These are phyloP conservation scores for Eragrostis curvula DNA, from an alignment of 176 grass and related monocot species.

Conservation along the genomic window DNA sequence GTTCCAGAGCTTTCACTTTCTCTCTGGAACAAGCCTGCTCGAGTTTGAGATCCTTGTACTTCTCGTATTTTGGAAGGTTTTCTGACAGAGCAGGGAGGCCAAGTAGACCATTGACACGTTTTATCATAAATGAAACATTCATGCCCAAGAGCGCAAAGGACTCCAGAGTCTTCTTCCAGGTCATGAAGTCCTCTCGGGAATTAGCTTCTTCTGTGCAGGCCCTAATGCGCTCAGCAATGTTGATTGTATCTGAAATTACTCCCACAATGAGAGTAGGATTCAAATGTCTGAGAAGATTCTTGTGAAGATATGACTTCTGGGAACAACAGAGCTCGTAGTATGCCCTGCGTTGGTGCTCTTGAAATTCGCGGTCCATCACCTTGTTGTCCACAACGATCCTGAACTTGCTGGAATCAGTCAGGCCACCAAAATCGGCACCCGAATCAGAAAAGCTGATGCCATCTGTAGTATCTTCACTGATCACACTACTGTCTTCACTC, in stretches of 20 bases:
- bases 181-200: slow-evolving; percentile 6
- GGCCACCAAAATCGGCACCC: not conserved
- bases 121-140: slow-evolving; percentile 39
- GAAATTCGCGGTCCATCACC: slow-evolving; percentile 41
- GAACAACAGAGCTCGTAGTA: slow-evolving; percentile 49
- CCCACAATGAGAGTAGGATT: slow-evolving; percentile 25
- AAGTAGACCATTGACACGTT: slow-evolving; percentile 2
- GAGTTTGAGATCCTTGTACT: slow-evolving; percentile 14
- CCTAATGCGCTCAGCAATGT: slow-evolving; percentile 33
- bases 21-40: not conserved
- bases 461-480: slow-evolving; percentile 1
- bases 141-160: slow-evolving; percentile 45
- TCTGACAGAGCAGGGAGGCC: not conserved
- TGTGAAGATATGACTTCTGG: slow-evolving; percentile 47
- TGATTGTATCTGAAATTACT: slow-evolving; percentile 49
- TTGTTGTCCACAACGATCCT: slow-evolving; percentile 33
- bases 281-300: slow-evolving; percentile 29
- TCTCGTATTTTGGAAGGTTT: not conserved
- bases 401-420: slow-evolving; percentile 29
- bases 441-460: slow-evolving; percentile 36
- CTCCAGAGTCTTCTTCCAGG: slow-evolving; percentile 52
- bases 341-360: not conserved
- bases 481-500: not conserved
- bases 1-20: slow-evolving; percentile 37
- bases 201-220: not conserved